Evolutionary conservation across 768 basidiomycete genomes (phyloP), one percentile per base, ranked within the genome.

Genomic region (Crepidotus variabilis): DNA sequence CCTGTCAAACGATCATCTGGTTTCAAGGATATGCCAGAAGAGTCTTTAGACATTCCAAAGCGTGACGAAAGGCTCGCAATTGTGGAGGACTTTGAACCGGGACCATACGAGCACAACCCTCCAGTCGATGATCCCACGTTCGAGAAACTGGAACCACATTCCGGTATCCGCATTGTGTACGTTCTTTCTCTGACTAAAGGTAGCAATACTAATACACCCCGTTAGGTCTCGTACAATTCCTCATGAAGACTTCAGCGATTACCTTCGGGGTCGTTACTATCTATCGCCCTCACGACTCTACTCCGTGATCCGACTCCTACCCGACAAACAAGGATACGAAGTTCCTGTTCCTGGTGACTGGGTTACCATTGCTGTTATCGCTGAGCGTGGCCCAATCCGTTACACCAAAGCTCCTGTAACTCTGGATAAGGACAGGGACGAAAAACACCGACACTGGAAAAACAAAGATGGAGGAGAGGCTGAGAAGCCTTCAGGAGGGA

Each of bases 311-410:
- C 86, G 90, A 8, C 45, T 53, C 24, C 35, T 21, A 63, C 45
- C 45, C 67, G 85, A 90, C 66, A 88, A 90, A 60, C 85, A 89
- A 56, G 87, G 85, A 16, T 96, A 94, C 68, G 94, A 98, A 47
- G 83, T 99, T 0, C 95, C 96, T 9, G 87, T 98, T 1, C 82
- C 84, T 6, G 91, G 91, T 2, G 97, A 98, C 69, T 98, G 93
- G 90, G 81, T 98, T 43, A 95, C 94, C 6, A 92, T 99, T 48
- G 96, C 93, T 1, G 95, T 98, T 4, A 86, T 99, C 13, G 96
- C 94, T 1, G 93, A 96, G 68, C 84, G 94, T 20, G 87, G 93
- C 2, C 87, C 86, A 6, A 75, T 95, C 66, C 85, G 82, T 60
- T 81, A 86, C 61, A 91, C 79, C 48, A 82, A 80, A 56, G 85